Conservation (phyloP, 1,139 yeast genomes). For the Scheffersomyces cryptocercus region DNA sequence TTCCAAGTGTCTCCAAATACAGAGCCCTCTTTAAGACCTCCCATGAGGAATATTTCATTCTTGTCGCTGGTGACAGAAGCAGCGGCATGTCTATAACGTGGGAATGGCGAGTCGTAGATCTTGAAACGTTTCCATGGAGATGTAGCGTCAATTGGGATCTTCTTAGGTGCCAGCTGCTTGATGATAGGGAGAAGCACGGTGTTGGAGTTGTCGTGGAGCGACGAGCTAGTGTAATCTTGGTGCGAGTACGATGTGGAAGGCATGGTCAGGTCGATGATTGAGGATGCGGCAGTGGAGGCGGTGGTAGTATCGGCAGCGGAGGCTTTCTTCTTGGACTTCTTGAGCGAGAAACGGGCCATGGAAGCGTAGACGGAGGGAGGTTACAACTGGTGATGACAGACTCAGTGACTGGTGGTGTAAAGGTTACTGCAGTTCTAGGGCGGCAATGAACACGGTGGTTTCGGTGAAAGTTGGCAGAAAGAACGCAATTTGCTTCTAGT, state of each 20-base stretch:
- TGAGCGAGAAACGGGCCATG: constrained; percentile 1
- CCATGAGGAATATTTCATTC: constrained; percentile 86
- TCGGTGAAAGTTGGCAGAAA: too few relatives aligned
- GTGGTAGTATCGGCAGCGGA: constrained; percentile 1
- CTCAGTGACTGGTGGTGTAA: too few relatives aligned
- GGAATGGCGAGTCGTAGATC: constrained; percentile 81
- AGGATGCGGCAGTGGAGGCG: constrained; percentile 1
- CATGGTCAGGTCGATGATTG: constrained; percentile 2
- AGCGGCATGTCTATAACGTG: constrained; percentile 92
- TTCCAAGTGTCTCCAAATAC: constrained; percentile 97
- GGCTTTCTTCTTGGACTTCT: constrained; percentile 1
- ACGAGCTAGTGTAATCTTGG: constrained; percentile 1
- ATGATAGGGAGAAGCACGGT: constrained; percentile 1
- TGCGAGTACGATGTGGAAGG: neutral
- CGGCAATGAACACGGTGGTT: too few relatives aligned
- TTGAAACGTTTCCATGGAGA: constrained; percentile 81
- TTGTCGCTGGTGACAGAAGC: constrained; percentile 73
- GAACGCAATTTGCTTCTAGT: too few relatives aligned
- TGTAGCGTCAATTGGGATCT: constrained; percentile 12
- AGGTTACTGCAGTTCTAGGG: neutral
- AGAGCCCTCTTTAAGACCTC: constrained; percentile 89
- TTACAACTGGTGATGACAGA: too few relatives aligned
- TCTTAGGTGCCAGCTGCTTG: neutral
- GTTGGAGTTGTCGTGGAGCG: constrained; percentile 3
- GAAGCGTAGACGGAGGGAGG: too few relatives aligned